Conservation (phyloP, 2,329 filamentous ascomycete species). For the Kalmusia sp. region DNA sequence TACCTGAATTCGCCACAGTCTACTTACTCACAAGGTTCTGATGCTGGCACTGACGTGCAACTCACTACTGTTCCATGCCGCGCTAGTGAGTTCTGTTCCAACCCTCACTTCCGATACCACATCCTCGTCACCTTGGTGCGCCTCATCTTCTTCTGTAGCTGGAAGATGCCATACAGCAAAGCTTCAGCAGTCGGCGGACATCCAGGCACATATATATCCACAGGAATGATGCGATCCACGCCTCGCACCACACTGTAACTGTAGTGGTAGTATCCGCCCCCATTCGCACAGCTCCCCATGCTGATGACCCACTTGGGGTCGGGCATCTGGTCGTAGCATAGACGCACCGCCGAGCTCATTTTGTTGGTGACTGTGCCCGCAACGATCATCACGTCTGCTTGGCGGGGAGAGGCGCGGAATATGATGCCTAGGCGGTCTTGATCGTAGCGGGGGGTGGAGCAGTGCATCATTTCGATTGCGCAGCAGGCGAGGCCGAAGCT, state of each 20-base stretch:
- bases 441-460: slow-evolving; percentile 85
- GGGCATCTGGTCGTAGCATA: slow-evolving; percentile 94
- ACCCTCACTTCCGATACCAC: slow-evolving; percentile 64
- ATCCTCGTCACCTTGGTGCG: slow-evolving; percentile 58
- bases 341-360: slow-evolving; percentile 85
- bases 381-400: slow-evolving; percentile 93
- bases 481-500: slow-evolving; percentile 89
- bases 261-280: slow-evolving; percentile 84
- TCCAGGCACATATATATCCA: slow-evolving; percentile 82
- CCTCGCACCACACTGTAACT: slow-evolving; percentile 78
- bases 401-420: slow-evolving; percentile 84
- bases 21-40: too few species aligned
- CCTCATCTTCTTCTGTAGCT: slow-evolving; percentile 78
- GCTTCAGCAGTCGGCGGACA: slow-evolving; percentile 66
- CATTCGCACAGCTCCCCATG: slow-evolving; percentile 84
- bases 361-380: slow-evolving; percentile 94
- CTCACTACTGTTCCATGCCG: too few species aligned
- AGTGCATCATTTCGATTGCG: slow-evolving; percentile 91
- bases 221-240: slow-evolving; percentile 77
- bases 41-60: too few species aligned
- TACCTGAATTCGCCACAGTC: too few species aligned
- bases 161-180: slow-evolving; percentile 68
- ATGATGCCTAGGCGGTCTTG: slow-evolving; percentile 88
- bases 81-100: too few species aligned
- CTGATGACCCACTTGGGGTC: slow-evolving; percentile 84